Evolutionary conservation across 225 moss, liverwort and hornwort genomes (phyloP), one percentile per base, ranked within the genome.

Genomic region (Physcomitrellopsis africana): DNA sequence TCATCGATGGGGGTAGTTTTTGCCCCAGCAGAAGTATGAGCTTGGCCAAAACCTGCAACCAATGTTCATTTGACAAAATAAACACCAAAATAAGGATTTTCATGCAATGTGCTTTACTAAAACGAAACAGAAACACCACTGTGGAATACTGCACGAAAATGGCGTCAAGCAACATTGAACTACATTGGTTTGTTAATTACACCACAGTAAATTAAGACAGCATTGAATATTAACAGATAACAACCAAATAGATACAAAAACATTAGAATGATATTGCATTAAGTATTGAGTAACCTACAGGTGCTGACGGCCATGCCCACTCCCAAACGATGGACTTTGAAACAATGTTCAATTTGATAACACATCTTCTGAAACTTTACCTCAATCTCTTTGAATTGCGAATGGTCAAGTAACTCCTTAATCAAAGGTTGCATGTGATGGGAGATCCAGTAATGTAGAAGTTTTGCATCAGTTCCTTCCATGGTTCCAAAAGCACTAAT

Each of bases 381-480:
- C 95, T 91, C 92, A 18, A 85, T 71, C 77, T 93, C 91, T 52
- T 78, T 74, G 62, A 84, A 83, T 55, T 70, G 80, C 19, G 85
- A 82, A 61, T 73, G 82, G 58, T 14, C 63, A 51, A 86, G 83
- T 63, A 95, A 77, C 60, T 77, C 85, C 79, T 83, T 74, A 62
- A 93, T 64, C 45, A 93, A 78, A 62, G 93, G 95, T 66, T 83
- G 85, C 37, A 77, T 75, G 24, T 88, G 86, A n/a, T 67, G 78
- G 23, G 76, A 73, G 29, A 93, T 70, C 92, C 92, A 95, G 44
- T 81, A 65, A 80, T 95, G 82, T 42, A 93, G 64, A 53, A 87
- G 44, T 81, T 86, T 89, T 43, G 89, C 91, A 77, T 91, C 92
- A 60, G 24, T 68, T 55, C 77, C 86, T 52, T 78, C 77, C 78